Evolutionary conservation across 2,329 filamentous ascomycete genomes (phyloP).

Genomic region (Monosporascus sp.): DNA sequence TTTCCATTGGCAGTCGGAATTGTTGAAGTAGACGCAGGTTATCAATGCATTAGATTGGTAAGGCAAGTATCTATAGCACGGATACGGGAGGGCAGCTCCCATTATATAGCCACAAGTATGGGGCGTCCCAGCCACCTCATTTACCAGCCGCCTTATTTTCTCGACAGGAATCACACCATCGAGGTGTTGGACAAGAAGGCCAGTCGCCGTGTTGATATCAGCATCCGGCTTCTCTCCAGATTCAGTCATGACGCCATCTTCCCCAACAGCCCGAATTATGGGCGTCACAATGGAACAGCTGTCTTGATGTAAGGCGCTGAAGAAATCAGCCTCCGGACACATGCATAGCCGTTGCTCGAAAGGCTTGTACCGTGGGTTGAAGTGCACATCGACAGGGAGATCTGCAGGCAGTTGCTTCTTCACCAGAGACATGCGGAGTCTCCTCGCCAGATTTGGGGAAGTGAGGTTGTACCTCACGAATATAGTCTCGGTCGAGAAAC

Average conservation of each 20-base stretch:
- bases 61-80: no score
- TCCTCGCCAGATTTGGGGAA: constrained; percentile 42
- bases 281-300: constrained; percentile 40
- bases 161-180: constrained; percentile 36
- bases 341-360: constrained; percentile 68
- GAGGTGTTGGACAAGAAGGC: constrained; percentile 50
- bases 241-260: constrained; percentile 35
- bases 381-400: constrained; percentile 46
- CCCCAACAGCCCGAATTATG: constrained; percentile 38
- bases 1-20: constrained; percentile 43
- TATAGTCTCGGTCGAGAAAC: constrained; percentile 30
- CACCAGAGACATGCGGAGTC: constrained; percentile 37
- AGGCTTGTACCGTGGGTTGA: constrained; percentile 48
- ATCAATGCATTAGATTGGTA: no score
- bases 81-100: no score
- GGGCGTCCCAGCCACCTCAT: no score
- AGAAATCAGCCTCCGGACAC: constrained; percentile 41
- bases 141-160: no score
- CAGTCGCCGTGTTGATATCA: constrained; percentile 60
- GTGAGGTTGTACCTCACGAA: constrained; percentile 40
- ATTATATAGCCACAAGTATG: no score
- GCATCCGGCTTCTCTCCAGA: constrained; percentile 41
- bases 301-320: constrained; percentile 31
- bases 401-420: constrained; percentile 40
- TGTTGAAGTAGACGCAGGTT: no score